These are phyloP conservation scores for Euphorbia celastroides DNA, from an alignment of 441 rosid species.

Conservation along the genomic window DNA sequence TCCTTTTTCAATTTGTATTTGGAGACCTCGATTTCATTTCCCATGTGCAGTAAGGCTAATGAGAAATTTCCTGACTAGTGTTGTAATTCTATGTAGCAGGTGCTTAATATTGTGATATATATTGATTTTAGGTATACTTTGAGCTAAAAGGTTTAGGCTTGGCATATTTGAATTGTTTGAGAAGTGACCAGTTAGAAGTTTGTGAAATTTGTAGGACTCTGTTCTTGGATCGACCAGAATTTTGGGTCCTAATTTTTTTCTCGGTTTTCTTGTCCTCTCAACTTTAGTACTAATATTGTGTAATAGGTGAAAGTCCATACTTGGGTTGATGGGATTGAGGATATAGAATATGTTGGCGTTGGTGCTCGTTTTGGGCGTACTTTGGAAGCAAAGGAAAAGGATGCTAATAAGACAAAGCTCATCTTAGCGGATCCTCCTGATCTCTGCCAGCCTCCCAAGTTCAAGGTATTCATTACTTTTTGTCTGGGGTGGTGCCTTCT, in stretches of 20 bases:
- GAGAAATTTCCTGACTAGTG: neutral
- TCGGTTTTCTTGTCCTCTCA: neutral
- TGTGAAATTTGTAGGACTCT: neutral
- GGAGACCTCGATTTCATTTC: slow-evolving; percentile 1
- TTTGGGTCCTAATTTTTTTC: neutral
- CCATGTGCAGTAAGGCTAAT: neutral
- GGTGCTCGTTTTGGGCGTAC: slow-evolving; percentile 93
- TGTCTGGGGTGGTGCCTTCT: neutral
- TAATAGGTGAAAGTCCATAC: slow-evolving; percentile 88
- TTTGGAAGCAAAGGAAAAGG: slow-evolving; percentile 86
- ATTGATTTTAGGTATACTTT: neutral
- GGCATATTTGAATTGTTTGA: neutral
- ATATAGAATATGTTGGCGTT: slow-evolving; percentile 86
- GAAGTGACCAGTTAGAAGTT: slow-evolving; percentile 1
- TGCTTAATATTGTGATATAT: neutral
- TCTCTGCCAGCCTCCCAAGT: slow-evolving; percentile 57
- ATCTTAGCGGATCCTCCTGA: slow-evolving; percentile 81
- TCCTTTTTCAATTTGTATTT: neutral
- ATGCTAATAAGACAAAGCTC: slow-evolving; percentile 63
- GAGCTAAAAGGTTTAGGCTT: neutral
- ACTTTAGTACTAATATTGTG: slow-evolving; percentile 1
- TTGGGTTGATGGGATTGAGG: slow-evolving; percentile 70
- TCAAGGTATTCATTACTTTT: slow-evolving; percentile 43
- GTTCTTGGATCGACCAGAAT: neutral
- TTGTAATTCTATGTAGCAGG: neutral